phyloP scores from a whole-genome alignment of 805 yeast genomes.

The Ogataea trehalophila region DNA sequence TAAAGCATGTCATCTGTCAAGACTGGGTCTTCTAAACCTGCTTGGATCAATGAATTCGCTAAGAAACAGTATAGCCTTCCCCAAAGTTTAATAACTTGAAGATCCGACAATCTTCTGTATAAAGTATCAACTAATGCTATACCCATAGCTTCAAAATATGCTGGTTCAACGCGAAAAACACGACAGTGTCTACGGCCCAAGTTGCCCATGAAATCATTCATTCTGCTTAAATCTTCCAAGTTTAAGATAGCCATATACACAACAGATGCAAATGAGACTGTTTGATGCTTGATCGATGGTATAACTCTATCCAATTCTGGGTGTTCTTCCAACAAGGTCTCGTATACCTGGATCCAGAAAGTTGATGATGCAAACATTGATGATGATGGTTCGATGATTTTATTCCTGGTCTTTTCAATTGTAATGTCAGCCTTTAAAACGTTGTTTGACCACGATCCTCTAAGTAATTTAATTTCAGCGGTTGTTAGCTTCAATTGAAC shows the following conservation, averaged over 20 bases:
- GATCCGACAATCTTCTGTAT: constrained; percentile 41
- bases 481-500: constrained; percentile 7
- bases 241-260: constrained; percentile 54
- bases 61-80: constrained; percentile 26
- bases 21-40: constrained; percentile 20
- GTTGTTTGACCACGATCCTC: constrained; percentile 12
- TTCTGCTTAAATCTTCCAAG: constrained; percentile 45
- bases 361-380: constrained; percentile 44
- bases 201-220: constrained; percentile 50
- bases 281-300: constrained; percentile 67
- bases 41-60: constrained; percentile 26
- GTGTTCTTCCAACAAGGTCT: constrained; percentile 50
- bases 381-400: constrained; percentile 11
- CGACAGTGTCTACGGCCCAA: constrained; percentile 67
- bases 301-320: constrained; percentile 50
- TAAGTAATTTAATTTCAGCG: constrained; percentile 10
- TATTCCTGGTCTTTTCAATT: constrained; percentile 3
- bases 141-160: constrained; percentile 61
- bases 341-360: constrained; percentile 66
- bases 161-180: constrained; percentile 57
- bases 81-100: constrained; percentile 22
- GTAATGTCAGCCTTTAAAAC: constrained; percentile 2
- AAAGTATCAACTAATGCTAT: constrained; percentile 55
- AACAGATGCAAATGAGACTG: constrained; percentile 66
- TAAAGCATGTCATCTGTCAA: constrained; percentile 8